Evolutionary conservation across 768 basidiomycete genomes (phyloP), one percentile per base, ranked within the genome.

Genomic region (Lentinula guzmanii): DNA sequence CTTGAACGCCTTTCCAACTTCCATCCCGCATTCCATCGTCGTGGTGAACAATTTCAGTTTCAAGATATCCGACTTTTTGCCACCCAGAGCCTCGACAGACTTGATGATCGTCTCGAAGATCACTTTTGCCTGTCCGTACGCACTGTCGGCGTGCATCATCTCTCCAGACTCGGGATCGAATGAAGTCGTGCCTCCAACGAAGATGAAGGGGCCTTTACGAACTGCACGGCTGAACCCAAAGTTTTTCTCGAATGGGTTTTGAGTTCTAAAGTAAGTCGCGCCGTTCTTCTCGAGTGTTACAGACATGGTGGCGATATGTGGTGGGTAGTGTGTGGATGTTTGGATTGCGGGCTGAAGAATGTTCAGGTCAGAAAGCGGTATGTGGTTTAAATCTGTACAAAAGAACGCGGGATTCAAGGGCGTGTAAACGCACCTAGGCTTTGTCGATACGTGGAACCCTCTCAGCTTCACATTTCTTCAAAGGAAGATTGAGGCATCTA

Each of bases 161-260:
- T 65, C 63, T 28, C 77, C 77, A 5, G 76, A 75, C 16, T 66
- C 59, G 16, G 77, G 71, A 61, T 78, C 76, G 69, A 79, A 74
- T 35, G 81, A 76, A 2, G 82, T 82, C 15, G 82, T 83, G 3
- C 82, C 82, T 9, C 82, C 82, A 35, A 83, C 77, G 67, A 79
- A 79, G 66, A 83, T 77, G 71, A 77, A 80, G 4, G 79, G 77
- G 0, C 83, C 83, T 58, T 77, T 75, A 13, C 80, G 79, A 31
- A 82, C 73, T 6, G 81, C 82, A 62, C 82, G 72, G 34, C 80
- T 82, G 68, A 82, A 83, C 0, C 82, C 82, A 61, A 82, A 83
- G 60, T 74, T 65, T 13, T 66, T 65, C 66, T 85, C 82, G 67
- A 80, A 85, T 5, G 82, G 81, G 67, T 83, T 83, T 5, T 66